Evolutionary conservation across 2,329 filamentous ascomycete genomes (phyloP), one percentile per base, ranked within the genome.

Genomic region (Venturia pyrina): DNA sequence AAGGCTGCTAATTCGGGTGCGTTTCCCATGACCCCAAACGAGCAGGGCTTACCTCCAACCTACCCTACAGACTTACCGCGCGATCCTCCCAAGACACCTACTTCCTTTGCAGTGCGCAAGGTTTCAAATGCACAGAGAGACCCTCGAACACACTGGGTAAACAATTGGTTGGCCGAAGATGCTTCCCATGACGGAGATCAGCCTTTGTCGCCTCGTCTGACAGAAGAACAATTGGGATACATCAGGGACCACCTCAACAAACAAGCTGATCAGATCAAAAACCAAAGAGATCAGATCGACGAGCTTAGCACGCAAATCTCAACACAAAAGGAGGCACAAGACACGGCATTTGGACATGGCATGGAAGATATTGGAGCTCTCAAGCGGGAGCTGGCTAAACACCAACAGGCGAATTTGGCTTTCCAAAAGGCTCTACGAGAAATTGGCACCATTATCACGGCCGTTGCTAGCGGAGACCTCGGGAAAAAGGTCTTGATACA

Each of bases 401-500:
- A 97, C 74, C 93, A 96, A 75, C 95, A 97, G 78, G 95, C 96
- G 74, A 99, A 99, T 77, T 88, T 96, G 77, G 96, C 95, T 71
- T 99, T 98, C 84, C 93, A 98, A 75, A 98, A 98, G 78, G 95
- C 95, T 13, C 80, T 99, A 43, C 87, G 93, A 69, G 95, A 99
- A 77, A 98, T 99, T 70, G 95, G 95, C 71, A 95, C 93, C 74
- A 98, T 99, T 71, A 91, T 98, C 72, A 97, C 95, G 28, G 93
- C 93, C 68, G 95, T 98, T 70, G 95, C 93, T 66, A 91, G 91
- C 72, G 93, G 93, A 78, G 93, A 98, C 75, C 82, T 98, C 68
- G 96, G 92, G 76, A 97, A 96, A 82, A 96, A 96, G 79, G 93
- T 97, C 69, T 87, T 93, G 73, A 96, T 98, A 76, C 95, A 97